Percentiles rank a stretch among this genome's conserved stretches.
These are phyloP conservation scores for Haematococcus lacustris DNA, from an alignment of 139 green algal genomes.

Conservation along the genomic window DNA sequence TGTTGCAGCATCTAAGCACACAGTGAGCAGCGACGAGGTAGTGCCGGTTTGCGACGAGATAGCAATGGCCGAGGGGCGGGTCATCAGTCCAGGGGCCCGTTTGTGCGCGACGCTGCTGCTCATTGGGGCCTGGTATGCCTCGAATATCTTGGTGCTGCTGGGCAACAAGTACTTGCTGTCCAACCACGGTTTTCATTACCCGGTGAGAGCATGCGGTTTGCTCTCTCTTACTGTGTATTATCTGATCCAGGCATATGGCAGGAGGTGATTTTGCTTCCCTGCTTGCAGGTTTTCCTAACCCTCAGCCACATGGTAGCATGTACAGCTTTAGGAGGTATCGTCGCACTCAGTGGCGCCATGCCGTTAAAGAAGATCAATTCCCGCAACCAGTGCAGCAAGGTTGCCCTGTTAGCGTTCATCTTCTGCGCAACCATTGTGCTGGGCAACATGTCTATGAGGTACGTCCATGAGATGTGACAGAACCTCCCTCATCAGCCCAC, in stretches of 20 bases:
- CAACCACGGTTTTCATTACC: conserved; percentile 64
- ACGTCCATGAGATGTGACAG: conserved; percentile 34
- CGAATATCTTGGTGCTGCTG: conserved; percentile 90
- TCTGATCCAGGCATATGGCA: neutral
- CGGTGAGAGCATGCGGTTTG: conserved; percentile 4
- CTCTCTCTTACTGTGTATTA: neutral
- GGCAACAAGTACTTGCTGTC: conserved; percentile 92
- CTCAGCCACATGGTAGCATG: conserved; percentile 90
- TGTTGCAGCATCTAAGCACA: too few relatives aligned
- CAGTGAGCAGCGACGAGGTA: conserved; percentile 62
- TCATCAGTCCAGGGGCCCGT: too few relatives aligned
- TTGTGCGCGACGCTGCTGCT: neutral
- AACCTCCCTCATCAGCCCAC: too few relatives aligned
- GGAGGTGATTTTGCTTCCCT: neutral
- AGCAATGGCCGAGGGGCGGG: too few relatives aligned
- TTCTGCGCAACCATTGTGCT: conserved; percentile 87
- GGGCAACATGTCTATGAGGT: conserved; percentile 80
- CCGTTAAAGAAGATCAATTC: conserved; percentile 58
- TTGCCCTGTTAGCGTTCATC: conserved; percentile 66
- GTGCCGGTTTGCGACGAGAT: too few relatives aligned
- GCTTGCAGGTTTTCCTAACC: conserved; percentile 80
- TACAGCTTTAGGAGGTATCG: conserved; percentile 44
- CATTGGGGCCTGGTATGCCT: conserved; percentile 60
- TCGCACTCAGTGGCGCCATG: conserved; percentile 41
- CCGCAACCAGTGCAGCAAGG: conserved; percentile 61